phyloP scores from a whole-genome alignment of 2,329 filamentous ascomycete species.

The Aspergillus udagawae region DNA sequence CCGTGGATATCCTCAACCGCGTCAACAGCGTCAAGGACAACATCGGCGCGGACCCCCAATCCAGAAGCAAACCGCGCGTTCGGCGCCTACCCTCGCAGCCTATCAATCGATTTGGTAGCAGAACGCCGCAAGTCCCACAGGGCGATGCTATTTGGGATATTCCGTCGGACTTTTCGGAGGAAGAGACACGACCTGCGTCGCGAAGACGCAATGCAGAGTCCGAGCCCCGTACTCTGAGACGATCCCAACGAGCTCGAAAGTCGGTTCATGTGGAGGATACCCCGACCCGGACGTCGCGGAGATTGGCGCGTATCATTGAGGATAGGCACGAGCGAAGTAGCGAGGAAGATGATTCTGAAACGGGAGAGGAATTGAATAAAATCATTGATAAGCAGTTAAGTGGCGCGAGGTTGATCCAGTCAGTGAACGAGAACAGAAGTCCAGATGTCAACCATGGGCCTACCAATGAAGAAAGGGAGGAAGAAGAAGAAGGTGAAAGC shows the following conservation, averaged over 20 bases:
- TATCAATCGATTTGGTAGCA: background rate
- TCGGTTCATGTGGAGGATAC: background rate
- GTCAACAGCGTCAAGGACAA: slow-evolving; percentile 18
- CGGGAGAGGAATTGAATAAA: background rate
- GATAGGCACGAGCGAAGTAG: background rate
- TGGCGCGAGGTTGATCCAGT: background rate
- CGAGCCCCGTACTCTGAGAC: slow-evolving; percentile 7
- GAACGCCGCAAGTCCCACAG: background rate
- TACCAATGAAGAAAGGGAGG: background rate
- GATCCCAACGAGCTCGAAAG: slow-evolving; percentile 7
- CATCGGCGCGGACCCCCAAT: background rate
- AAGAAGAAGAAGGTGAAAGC: background rate
- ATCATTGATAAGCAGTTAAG: background rate
- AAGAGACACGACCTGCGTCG: background rate
- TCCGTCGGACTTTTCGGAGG: slow-evolving; percentile 4
- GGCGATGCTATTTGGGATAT: slow-evolving; percentile 8
- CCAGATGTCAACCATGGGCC: background rate
- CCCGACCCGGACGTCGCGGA: background rate
- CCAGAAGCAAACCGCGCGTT: background rate
- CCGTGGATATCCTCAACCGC: slow-evolving; percentile 20
- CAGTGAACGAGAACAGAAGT: background rate
- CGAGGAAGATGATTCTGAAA: background rate
- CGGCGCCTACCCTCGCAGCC: slow-evolving; percentile 3
- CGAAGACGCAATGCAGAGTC: background rate
- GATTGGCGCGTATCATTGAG: background rate